These are phyloP conservation scores for Annona cherimola DNA, from an alignment of 164 flowering plant genomes.

Conservation along the genomic window DNA sequence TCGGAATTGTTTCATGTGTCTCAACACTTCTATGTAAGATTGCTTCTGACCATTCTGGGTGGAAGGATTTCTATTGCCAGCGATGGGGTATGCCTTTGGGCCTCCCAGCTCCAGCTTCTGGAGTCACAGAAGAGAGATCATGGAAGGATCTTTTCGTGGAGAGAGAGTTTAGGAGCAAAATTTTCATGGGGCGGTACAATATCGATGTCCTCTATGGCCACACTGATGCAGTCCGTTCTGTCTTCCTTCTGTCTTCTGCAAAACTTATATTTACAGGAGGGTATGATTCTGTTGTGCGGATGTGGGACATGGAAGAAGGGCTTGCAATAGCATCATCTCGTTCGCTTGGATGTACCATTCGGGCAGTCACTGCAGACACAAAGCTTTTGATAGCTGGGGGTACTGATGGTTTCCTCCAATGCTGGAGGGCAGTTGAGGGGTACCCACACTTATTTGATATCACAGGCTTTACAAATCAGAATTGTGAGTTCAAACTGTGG, in stretches of 20 bases:
- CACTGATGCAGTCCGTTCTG: conserved; percentile 73
- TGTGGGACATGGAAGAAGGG: conserved; percentile 94
- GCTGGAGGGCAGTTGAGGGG: conserved; percentile 73
- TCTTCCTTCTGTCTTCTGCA: conserved; percentile 60
- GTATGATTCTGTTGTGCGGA: conserved; percentile 66
- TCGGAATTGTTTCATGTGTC: conserved; percentile 81
- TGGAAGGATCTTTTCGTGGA: conserved; percentile 90
- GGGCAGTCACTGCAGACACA: conserved; percentile 80
- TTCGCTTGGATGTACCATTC: conserved; percentile 75
- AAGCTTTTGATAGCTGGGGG: conserved; percentile 82
- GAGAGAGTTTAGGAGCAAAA: conserved; percentile 75
- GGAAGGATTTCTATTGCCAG: conserved; percentile 85
- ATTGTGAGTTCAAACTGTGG: conserved; percentile 61
- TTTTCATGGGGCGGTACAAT: conserved; percentile 66
- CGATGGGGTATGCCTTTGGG: conserved; percentile 78
- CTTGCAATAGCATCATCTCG: conserved; percentile 50
- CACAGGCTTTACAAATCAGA: conserved; percentile 30
- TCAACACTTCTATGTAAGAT: conserved; percentile 50
- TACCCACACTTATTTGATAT: conserved; percentile 63
- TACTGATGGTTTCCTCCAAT: conserved; percentile 79
- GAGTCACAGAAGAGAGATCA: conserved; percentile 43
- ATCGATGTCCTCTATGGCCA: conserved; percentile 73
- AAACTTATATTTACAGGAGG: conserved; percentile 78
- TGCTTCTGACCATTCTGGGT: conserved; percentile 71
- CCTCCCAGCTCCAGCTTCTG: conserved; percentile 18